phyloP scores from a whole-genome alignment of 768 basidiomycete genomes.

The Fibroporia radiculosa region DNA sequence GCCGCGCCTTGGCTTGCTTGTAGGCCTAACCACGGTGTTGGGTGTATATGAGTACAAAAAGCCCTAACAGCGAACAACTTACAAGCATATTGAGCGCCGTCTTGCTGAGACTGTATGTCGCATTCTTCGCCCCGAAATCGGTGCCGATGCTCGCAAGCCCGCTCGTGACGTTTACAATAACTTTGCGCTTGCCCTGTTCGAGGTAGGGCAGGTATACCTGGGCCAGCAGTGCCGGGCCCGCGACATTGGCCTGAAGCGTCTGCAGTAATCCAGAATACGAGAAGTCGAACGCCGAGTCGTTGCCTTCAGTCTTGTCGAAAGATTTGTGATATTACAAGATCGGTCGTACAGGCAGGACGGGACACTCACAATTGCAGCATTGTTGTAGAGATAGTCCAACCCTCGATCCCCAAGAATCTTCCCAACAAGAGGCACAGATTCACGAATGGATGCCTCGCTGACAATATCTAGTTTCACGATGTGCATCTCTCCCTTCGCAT shows the following conservation, averaged over 20 bases:
- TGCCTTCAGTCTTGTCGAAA: slow-evolving; percentile 2
- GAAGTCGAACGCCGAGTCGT: slow-evolving; percentile 23
- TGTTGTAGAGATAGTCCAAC: slow-evolving; percentile 33
- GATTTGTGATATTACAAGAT: slow-evolving; percentile 1
- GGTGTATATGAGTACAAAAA: too few relatives aligned
- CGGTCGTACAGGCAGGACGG: not conserved
- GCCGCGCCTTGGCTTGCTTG: slow-evolving; percentile 28
- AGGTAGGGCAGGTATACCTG: slow-evolving; percentile 28
- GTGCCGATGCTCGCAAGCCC: slow-evolving; percentile 27
- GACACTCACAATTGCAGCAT: slow-evolving; percentile 26
- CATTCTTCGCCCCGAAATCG: slow-evolving; percentile 19
- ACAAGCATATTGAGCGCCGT: slow-evolving; percentile 35
- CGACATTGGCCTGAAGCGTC: slow-evolving; percentile 3
- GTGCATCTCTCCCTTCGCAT: slow-evolving; percentile 25
- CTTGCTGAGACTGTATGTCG: slow-evolving; percentile 31
- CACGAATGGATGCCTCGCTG: slow-evolving; percentile 20
- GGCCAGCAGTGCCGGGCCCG: slow-evolving; percentile 20
- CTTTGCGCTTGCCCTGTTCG: slow-evolving; percentile 23
- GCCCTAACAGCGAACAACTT: slow-evolving; percentile 1
- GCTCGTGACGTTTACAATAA: slow-evolving; percentile 28
- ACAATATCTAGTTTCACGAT: slow-evolving; percentile 26
- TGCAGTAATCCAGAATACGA: slow-evolving; percentile 2
- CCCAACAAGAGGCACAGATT: slow-evolving; percentile 14
- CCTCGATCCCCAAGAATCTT: slow-evolving; percentile 21
- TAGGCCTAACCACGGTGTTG: slow-evolving; percentile 24